phyloP scores from a whole-genome alignment of 495 filamentous ascomycete species.

The Tricharina praecox region DNA sequence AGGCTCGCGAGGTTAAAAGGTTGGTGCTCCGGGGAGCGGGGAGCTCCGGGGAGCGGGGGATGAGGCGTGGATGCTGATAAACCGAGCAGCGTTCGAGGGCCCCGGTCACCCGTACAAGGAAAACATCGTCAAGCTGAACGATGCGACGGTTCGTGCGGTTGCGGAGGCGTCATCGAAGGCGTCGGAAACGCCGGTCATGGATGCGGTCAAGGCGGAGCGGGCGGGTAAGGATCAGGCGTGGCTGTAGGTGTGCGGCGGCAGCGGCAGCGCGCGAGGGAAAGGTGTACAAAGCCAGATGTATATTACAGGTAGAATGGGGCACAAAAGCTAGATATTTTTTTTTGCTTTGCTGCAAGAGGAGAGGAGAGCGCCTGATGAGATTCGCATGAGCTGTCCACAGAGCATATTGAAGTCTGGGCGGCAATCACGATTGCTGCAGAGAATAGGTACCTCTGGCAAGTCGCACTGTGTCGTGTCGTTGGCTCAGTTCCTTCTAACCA shows the following conservation, averaged over 20 bases:
- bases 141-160: constrained; percentile 34
- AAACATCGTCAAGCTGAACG: constrained; percentile 62
- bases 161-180: constrained; percentile 21
- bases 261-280: too few species aligned
- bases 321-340: too few species aligned
- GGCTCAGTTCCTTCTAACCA: too few species aligned
- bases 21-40: constrained; percentile 28
- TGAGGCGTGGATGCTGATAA: constrained; percentile 11
- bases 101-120: constrained; percentile 75
- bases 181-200: constrained; percentile 22
- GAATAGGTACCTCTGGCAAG: too few species aligned
- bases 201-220: constrained; percentile 15
- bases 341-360: too few species aligned
- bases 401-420: too few species aligned
- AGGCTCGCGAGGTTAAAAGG: constrained; percentile 76
- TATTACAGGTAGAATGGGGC: too few species aligned
- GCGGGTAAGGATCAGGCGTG: not conserved
- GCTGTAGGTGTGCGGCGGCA: not conserved
- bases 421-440: too few species aligned
- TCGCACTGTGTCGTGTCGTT: too few species aligned
- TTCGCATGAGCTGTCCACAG: too few species aligned
- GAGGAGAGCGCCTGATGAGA: too few species aligned
- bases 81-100: constrained; percentile 63
- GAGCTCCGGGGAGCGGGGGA: not conserved
- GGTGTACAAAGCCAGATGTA: too few species aligned